These are phyloP conservation scores for Acanthamoeba castellanii DNA, from an alignment of 208 protist genomes.

Conservation along the genomic window DNA sequence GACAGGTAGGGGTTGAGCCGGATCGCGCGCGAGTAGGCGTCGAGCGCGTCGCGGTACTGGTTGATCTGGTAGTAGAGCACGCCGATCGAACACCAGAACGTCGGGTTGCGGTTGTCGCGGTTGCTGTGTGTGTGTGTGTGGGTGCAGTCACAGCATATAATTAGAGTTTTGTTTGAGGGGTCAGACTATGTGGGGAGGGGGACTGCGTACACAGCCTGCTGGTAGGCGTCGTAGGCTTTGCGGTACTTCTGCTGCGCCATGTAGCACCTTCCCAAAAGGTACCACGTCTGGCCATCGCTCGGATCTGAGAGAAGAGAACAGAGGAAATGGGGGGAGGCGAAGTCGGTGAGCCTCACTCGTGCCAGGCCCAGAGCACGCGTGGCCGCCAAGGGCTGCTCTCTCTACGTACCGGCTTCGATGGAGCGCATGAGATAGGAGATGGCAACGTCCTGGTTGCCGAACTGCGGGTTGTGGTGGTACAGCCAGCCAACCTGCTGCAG, in stretches of 20 bases:
- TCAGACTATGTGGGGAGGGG: no score
- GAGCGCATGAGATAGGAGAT: slow-evolving; percentile 83
- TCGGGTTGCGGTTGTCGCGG: slow-evolving; percentile 88
- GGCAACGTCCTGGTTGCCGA: slow-evolving; percentile 82
- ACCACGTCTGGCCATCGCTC: slow-evolving; percentile 89
- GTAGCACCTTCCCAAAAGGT: slow-evolving; percentile 89
- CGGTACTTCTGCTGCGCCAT: slow-evolving; percentile 88
- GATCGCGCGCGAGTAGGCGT: slow-evolving; percentile 89
- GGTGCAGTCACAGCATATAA: background rate
- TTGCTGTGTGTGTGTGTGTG: slow-evolving; percentile 70
- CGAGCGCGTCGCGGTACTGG: slow-evolving; percentile 89
- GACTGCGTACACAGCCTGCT: slow-evolving; percentile 86
- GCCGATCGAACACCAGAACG: slow-evolving; percentile 91
- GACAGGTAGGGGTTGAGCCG: slow-evolving; percentile 87
- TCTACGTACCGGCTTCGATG: slow-evolving; percentile 77
- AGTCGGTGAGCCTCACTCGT: slow-evolving; percentile 5
- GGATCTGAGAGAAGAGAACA: slow-evolving; percentile 73
- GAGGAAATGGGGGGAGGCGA: background rate
- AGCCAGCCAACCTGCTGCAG: slow-evolving; percentile 89
- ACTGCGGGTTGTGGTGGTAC: slow-evolving; percentile 84
- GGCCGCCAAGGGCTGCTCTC: background rate
- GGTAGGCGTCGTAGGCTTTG: slow-evolving; percentile 90
- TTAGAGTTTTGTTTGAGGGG: background rate
- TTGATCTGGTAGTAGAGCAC: slow-evolving; percentile 90
- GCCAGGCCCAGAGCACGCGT: no score